These are phyloP conservation scores for Biscogniauxia sp. DNA, from an alignment of 2,329 filamentous ascomycete species.

Conservation along the genomic window DNA sequence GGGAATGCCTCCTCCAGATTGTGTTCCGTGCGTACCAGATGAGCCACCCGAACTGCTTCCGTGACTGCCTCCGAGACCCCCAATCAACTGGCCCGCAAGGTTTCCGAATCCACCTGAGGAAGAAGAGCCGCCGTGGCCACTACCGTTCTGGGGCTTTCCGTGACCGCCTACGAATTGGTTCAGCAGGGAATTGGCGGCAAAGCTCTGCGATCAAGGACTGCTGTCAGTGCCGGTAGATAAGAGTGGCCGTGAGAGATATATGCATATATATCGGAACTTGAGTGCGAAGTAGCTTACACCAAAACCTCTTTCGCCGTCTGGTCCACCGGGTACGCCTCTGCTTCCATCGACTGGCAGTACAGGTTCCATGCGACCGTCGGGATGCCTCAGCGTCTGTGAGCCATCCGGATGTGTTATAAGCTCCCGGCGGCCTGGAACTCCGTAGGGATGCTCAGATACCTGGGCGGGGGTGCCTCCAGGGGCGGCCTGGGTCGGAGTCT, in stretches of 20 bases:
- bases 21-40: slow-evolving; percentile 21
- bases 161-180: slow-evolving; percentile 45
- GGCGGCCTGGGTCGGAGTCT: slow-evolving; percentile 64
- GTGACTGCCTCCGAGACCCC: slow-evolving; percentile 26
- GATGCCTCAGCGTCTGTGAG: slow-evolving; percentile 57
- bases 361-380: slow-evolving; percentile 61
- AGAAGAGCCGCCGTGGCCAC: slow-evolving; percentile 27
- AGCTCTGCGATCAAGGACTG: slow-evolving; percentile 41
- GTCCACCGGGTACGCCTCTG: slow-evolving; percentile 47
- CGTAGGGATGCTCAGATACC: slow-evolving; percentile 60
- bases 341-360: slow-evolving; percentile 49
- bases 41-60: slow-evolving; percentile 24
- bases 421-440: slow-evolving; percentile 48
- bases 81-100: slow-evolving; percentile 45
- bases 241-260: slow-evolving; percentile 12
- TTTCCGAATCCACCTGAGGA: slow-evolving; percentile 41
- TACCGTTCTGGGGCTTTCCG: slow-evolving; percentile 37
- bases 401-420: slow-evolving; percentile 63
- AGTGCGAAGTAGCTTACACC: slow-evolving; percentile 51
- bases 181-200: slow-evolving; percentile 58
- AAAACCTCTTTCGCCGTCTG: slow-evolving; percentile 59
- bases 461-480: slow-evolving; percentile 60
- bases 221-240: slow-evolving; percentile 23
- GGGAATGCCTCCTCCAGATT: slow-evolving; percentile 26
- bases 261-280: slow-evolving; percentile 2